phyloP scores from a whole-genome alignment of 139 green algal genomes.

The Edaphochlamys debaryana region DNA sequence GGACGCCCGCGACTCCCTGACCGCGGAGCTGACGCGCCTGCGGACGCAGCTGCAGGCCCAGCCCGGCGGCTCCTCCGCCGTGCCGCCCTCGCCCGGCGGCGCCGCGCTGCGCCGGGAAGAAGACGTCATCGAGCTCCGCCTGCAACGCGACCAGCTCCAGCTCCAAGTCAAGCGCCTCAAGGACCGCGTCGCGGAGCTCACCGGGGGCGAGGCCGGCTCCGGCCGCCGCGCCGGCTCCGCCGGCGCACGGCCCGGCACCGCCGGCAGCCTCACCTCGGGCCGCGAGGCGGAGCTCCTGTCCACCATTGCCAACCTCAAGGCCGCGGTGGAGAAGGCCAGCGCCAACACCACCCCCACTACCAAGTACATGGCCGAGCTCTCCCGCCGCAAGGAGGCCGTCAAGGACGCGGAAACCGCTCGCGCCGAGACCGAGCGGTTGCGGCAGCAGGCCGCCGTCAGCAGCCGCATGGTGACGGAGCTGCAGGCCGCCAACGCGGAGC shows the following conservation, averaged over 20 bases:
- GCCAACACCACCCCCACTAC: conserved; percentile 68
- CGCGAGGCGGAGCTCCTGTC: conserved; percentile 76
- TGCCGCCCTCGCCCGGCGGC: conserved; percentile 6
- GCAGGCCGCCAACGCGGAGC: conserved; percentile 58
- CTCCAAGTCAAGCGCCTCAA: conserved; percentile 54
- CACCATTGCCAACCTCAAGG: conserved; percentile 74
- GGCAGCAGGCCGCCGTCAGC: conserved; percentile 46
- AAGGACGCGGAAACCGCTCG: conserved; percentile 48
- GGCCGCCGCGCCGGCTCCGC: conserved; percentile 1
- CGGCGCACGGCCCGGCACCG: not conserved
- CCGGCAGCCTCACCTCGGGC: conserved; percentile 19
- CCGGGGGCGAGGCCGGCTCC: conserved; percentile 14
- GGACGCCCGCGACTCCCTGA: conserved; percentile 54
- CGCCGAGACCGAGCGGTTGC: conserved; percentile 57
- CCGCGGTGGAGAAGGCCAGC: conserved; percentile 74
- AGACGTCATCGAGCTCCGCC: conserved; percentile 56
- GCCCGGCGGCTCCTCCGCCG: not conserved
- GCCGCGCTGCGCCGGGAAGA: conserved; percentile 21
- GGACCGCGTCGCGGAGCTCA: conserved; percentile 58
- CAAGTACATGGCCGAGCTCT: conserved; percentile 81
- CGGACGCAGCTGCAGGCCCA: not conserved
- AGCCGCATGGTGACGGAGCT: conserved; percentile 56
- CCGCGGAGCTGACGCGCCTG: conserved; percentile 51
- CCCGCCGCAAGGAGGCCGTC: conserved; percentile 57
- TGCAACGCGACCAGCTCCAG: conserved; percentile 67